Base-by-base conservation (phyloP, 2,329 filamentous ascomycete species). In the Trichocomaceae sp. region DNA sequence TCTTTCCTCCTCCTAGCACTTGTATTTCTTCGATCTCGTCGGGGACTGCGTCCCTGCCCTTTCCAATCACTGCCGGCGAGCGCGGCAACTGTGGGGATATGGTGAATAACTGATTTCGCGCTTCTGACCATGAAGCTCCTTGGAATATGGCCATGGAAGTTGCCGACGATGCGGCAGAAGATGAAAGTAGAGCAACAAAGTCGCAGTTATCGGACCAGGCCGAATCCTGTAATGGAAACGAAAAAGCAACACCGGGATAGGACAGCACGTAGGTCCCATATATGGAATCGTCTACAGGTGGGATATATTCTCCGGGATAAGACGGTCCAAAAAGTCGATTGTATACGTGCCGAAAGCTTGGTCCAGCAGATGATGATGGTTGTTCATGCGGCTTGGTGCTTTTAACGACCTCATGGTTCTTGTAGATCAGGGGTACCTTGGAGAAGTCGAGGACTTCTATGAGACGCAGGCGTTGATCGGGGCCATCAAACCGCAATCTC, bases 171-270 rank as follows among this genome's bases (percentile, higher is more conserved):
- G 86, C 88, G 17, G 85, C 83, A 0, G 87, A 83, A 0, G 90
- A 88, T 0, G 90, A 90, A 15, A 97, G 79, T 37, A 96, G 75
- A 0, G 89, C 86, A 29, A 96, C 90, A 59, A 95, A 90, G 66
- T 97, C 91, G 58, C 82, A 81, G 50, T 77, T 73, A 52, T 83
- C 79, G 1, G 87, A 88, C 78, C 90, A 96, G 20, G 84, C 82
- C 0, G 86, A 84, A 56, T 82, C 76, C 49, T 85, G 80, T 29
- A 97, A 77, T 0, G 89, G 84, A 61, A 99, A 99, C 37, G 87
- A 91, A 68, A 97, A 96, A 0, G 92, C 90, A 29, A 99, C 84
- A 0, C 93, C 93, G 0, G 92, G 91, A 72, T 96, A 99, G 1
- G 92, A 97, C 33, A 99, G 77, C 33, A 96, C 84, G 66, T 97